phyloP scores from a whole-genome alignment of 2,329 filamentous ascomycete genomes.

The Phialocephala sp. region DNA sequence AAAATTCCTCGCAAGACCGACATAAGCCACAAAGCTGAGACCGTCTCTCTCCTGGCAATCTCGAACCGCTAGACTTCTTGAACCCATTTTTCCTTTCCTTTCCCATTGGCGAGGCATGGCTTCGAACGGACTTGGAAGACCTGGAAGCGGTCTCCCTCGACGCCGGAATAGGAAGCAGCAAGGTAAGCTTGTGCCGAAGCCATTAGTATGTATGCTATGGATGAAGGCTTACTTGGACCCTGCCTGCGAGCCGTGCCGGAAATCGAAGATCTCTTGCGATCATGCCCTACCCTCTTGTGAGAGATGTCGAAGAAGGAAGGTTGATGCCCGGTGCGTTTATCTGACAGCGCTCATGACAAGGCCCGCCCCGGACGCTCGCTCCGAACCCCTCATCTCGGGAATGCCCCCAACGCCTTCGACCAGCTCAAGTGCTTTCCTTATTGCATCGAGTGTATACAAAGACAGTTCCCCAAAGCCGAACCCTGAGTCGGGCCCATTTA shows the following conservation, averaged over 20 bases:
- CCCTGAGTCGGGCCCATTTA: constrained; percentile 27
- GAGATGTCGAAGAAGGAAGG: constrained; percentile 37
- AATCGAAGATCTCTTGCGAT: constrained; percentile 40
- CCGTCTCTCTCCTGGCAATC: too few species aligned
- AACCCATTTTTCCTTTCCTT: too few species aligned
- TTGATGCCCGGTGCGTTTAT: constrained; percentile 35
- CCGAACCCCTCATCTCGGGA: constrained; percentile 13
- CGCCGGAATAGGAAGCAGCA: constrained; percentile 40
- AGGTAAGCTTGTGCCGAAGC: constrained; percentile 10
- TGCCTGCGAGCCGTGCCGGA: constrained; percentile 37
- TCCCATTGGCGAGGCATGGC: too few species aligned
- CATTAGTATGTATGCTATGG: too few species aligned
- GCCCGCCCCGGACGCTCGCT: constrained; percentile 16
- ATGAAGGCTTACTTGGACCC: too few species aligned
- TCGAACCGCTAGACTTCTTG: too few species aligned
- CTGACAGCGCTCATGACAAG: constrained; percentile 38
- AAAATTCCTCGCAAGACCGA: too few species aligned
- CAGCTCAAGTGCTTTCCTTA: constrained; percentile 5
- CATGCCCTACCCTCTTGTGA: constrained; percentile 37
- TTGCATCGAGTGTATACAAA: neutral
- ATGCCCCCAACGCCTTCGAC: constrained; percentile 22
- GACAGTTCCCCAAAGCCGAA: constrained; percentile 15
- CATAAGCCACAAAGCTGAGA: too few species aligned
- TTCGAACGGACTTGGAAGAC: too few species aligned
- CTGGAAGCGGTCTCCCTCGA: too few species aligned